Base-by-base conservation (phyloP, 495 filamentous ascomycete genomes). In the Talaromyces nanjingensis region DNA sequence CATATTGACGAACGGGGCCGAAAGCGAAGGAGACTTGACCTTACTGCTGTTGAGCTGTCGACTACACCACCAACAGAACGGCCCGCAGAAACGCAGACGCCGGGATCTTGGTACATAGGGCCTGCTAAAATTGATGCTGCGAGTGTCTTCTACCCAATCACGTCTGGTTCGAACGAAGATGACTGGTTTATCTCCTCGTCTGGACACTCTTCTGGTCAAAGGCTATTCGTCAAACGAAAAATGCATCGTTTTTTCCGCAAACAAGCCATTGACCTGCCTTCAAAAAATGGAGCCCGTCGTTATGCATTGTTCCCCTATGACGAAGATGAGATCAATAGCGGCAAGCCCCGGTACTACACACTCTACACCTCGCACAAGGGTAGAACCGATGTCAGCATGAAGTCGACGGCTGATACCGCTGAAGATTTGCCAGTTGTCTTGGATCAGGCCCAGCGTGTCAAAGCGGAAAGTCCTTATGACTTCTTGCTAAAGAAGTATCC, bases 401-500 rank as follows among this genome's bases (percentile, higher is more conserved):
- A 75, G 54, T 47, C 61, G 0, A 52, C 70, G 2, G 25, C 63
- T 20, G 29, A 64, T 52, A 29, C 14, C 39, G 18, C 22, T 6
- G 59, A 42, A 6, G 27, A 12, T 14, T 8, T 53, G 5, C 60
- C 20, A 52, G 8, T 11, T 20, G n/a, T 37, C 6, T 3, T 45
- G 4, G 14, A 54, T 22, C 39, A 33, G 24, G 18, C 14, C 3
- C 16, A 47, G 16, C 39, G 27, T 34, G 24, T 3, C 11, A 42
- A 53, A 4, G 22, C 12, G 24, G 25, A 20, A 34, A 65, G 74
- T 52, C 70, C 66, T 18, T 69, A 72, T 29, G 70, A 76, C 6
- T 79, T 74, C 55, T 73, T 77, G 29, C 64, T 86, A 3, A 56
- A 79, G 12, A 84, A 81, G 54, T 83, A 84, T 66, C 75, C 75